Evolutionary conservation across 805 yeast species (phyloP).

Genomic region (Tetrapisispora namnaoensis): DNA sequence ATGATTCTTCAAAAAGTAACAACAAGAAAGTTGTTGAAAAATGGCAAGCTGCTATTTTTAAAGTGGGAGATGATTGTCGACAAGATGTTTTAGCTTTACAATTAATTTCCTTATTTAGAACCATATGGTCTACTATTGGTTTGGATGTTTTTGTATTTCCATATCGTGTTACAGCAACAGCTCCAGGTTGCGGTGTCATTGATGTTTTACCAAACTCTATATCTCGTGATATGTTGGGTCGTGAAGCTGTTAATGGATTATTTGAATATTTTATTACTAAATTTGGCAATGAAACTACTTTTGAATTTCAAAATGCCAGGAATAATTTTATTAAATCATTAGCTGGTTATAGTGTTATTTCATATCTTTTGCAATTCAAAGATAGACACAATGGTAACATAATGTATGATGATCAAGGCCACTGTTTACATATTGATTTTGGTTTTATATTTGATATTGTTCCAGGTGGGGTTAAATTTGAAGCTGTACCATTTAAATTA

Average conservation of each 20-base stretch:
- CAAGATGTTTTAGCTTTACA: slow-evolving; percentile 94
- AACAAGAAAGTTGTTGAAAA: slow-evolving; percentile 36
- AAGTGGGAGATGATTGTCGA: slow-evolving; percentile 98
- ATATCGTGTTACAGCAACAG: slow-evolving; percentile 92
- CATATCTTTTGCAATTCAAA: slow-evolving; percentile 84
- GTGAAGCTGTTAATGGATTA: slow-evolving; percentile 96
- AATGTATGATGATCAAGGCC: slow-evolving; percentile 92
- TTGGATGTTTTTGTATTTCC: slow-evolving; percentile 89
- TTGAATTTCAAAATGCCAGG: slow-evolving; percentile 84
- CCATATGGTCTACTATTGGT: slow-evolving; percentile 82
- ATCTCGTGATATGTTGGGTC: slow-evolving; percentile 95
- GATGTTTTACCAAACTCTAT: slow-evolving; percentile 94
- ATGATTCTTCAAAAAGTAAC: not conserved
- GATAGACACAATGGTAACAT: slow-evolving; percentile 98
- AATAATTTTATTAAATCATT: slow-evolving; percentile 87
- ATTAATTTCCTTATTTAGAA: slow-evolving; percentile 79
- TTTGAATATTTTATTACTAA: slow-evolving; percentile 86
- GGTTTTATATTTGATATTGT: slow-evolving; percentile 98
- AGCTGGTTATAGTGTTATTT: slow-evolving; percentile 89
- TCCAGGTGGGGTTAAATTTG: slow-evolving; percentile 97
- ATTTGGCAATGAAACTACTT: slow-evolving; percentile 88
- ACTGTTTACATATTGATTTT: slow-evolving; percentile 90
- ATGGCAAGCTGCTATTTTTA: slow-evolving; percentile 95
- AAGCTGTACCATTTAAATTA: slow-evolving; percentile 94
- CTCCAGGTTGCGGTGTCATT: slow-evolving; percentile 98